Evolutionary conservation across 2,329 filamentous ascomycete species (phyloP).

Genomic region (Fusarium multiceps): DNA sequence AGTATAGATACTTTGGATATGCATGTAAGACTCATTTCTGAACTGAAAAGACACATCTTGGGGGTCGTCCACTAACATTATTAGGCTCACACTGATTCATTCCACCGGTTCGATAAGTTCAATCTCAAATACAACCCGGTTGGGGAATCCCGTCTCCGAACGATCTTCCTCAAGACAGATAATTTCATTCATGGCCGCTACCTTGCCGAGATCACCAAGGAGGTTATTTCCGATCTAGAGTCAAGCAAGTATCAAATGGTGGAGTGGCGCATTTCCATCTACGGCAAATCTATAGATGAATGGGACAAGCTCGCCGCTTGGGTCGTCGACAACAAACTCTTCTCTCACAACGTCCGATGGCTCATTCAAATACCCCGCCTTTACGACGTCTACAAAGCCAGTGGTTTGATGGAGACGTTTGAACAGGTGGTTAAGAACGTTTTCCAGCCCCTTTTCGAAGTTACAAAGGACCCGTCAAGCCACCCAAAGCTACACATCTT

Average conservation of each 20-base stretch:
- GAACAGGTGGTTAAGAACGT: constrained; percentile 92
- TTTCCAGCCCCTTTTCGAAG: constrained; percentile 94
- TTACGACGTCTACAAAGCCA: constrained; percentile 95
- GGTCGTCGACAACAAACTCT: constrained; percentile 98
- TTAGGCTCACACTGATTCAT: constrained; percentile 93
- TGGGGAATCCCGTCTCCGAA: constrained; percentile 91
- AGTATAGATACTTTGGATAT: constrained; percentile 99
- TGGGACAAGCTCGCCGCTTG: constrained; percentile 98
- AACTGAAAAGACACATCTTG: not conserved
- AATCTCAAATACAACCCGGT: constrained; percentile 99
- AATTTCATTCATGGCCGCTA: constrained; percentile 97
- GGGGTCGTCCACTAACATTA: constrained; percentile 10
- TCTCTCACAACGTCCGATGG: constrained; percentile 98
- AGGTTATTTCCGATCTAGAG: constrained; percentile 96
- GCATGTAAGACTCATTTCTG: constrained; percentile 73
- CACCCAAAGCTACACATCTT: constrained; percentile 96
- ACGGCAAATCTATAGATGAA: constrained; percentile 89
- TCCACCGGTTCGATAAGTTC: constrained; percentile 99
- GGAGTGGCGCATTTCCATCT: constrained; percentile 98
- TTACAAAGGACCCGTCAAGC: constrained; percentile 84
- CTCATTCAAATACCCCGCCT: constrained; percentile 93
- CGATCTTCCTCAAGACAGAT: constrained; percentile 99
- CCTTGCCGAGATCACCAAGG: constrained; percentile 95
- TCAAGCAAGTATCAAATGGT: constrained; percentile 99
- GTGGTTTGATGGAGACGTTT: constrained; percentile 85